Evolutionary conservation across 768 basidiomycete genomes (phyloP), one percentile per base, ranked within the genome.

Genomic region (Amanita jacksonii): DNA sequence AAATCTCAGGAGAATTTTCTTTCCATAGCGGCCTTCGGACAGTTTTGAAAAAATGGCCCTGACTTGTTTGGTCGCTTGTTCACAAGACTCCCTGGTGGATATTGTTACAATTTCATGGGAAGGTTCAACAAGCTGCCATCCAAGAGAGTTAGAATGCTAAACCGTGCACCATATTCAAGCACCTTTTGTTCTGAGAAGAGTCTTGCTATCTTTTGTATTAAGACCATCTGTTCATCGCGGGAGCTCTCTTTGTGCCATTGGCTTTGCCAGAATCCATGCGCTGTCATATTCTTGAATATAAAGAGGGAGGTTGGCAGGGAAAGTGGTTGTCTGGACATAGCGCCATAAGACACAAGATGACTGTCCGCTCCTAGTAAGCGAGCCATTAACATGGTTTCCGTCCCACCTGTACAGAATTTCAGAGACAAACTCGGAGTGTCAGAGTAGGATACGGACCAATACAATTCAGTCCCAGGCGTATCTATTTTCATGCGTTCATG

Each of bases 241-340:
- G 68, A 56, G 41, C 74, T 71, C 20, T 68, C 59, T 19, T 61
- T 57, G 49, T 83, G 83, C 85, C 85, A 87, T 23, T 71, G 68
- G 41, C 66, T 76, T 57, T 85, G 81, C 85, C 86, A 89, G 59
- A 81, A 88, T 4, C 86, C 89, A 39, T 76, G 81, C 18, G 72
- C 69, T 0, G 72, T 81, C 50, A 92, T 65, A 57, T 87, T 84
- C 50, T 80, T 87, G 69, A 93, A 93, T 48, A 93, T 89, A 62
- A 87, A 81, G 16, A 79, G 64, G 0, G 84, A 83, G 0, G 85
- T 81, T 1, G 90, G 84, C 16, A 93, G 57, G 1, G 77, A 72
- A 13, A 93, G 60, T 0, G 89, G 86, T 41, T 81, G 71, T 56
- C 84, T 89, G 1, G 89, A 84, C 89, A 93, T 92, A 4, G 85